Percentiles rank a stretch among this genome's conserved stretches.
phyloP scores from a whole-genome alignment of 2,329 filamentous ascomycete genomes.

The Pezicula neosporulosa region DNA sequence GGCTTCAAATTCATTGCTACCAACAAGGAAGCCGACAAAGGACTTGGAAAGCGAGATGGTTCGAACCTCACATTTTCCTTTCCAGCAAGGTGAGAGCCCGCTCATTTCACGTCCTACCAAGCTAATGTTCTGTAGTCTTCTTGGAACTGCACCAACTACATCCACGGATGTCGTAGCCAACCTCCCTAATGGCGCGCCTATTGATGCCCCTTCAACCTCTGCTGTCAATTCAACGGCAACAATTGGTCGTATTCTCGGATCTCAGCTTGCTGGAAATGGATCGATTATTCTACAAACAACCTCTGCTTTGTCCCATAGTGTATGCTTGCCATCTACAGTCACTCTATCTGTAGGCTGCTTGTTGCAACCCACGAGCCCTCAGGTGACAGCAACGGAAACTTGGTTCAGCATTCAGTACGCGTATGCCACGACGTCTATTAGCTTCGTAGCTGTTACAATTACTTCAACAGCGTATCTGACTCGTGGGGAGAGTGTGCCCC shows the following conservation, averaged over 20 bases:
- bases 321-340: background rate
- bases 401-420: conserved; percentile 21
- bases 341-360: conserved; percentile 7
- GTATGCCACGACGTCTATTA: conserved; percentile 16
- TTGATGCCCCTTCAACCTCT: background rate
- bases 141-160: no score
- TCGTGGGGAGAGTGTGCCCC: background rate
- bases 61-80: conserved; percentile 10
- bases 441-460: conserved; percentile 16
- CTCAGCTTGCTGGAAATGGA: background rate
- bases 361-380: conserved; percentile 12
- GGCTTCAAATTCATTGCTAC: conserved; percentile 13
- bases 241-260: background rate
- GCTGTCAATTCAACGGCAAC: background rate
- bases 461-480: conserved; percentile 11
- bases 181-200: no score
- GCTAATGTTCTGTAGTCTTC: no score
- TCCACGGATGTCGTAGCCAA: no score
- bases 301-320: background rate
- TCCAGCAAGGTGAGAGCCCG: conserved; percentile 12
- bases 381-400: conserved; percentile 17
- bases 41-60: conserved; percentile 8
- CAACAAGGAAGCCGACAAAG: conserved; percentile 4
- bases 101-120: no score
- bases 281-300: background rate